Conservation (phyloP, 768 basidiomycete genomes). For the Termitomyces sp. region DNA sequence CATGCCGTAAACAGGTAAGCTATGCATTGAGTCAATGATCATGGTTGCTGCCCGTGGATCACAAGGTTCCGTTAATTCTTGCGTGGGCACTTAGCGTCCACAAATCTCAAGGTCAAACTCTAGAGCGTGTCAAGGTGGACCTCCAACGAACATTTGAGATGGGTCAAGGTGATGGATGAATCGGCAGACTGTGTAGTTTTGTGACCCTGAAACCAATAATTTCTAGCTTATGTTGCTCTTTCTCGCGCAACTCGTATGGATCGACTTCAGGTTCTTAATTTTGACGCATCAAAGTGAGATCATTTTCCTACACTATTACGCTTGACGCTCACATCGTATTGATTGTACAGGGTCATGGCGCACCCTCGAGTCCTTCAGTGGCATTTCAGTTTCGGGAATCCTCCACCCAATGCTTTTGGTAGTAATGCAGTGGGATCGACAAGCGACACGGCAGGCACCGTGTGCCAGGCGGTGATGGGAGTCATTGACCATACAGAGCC, state of each 20-base stretch:
- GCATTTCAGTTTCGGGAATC: constrained; percentile 24
- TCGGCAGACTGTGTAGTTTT: no score
- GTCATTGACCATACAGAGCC: no score
- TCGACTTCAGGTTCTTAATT: constrained; percentile 63
- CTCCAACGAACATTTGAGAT: constrained; percentile 73
- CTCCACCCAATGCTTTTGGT: no score
- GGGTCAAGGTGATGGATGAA: constrained; percentile 53
- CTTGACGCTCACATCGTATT: background rate
- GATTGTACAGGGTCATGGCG: constrained; percentile 50
- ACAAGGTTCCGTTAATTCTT: constrained; percentile 69
- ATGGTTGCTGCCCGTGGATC: background rate
- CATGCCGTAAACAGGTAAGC: constrained; percentile 54
- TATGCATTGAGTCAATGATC: background rate
- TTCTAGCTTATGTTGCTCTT: constrained; percentile 64
- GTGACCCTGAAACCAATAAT: background rate
- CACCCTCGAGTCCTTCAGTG: constrained; percentile 61
- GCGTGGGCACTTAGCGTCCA: constrained; percentile 87
- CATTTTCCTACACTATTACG: background rate
- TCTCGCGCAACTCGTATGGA: constrained; percentile 68
- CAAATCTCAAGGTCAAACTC: constrained; percentile 88
- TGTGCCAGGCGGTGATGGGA: no score
- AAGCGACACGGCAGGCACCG: no score
- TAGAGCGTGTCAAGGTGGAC: constrained; percentile 81
- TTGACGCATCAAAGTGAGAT: constrained; percentile 53
- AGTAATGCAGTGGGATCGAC: no score